Base-by-base conservation (phyloP, 768 basidiomycete species). In the Rhodocollybia butyracea region DNA sequence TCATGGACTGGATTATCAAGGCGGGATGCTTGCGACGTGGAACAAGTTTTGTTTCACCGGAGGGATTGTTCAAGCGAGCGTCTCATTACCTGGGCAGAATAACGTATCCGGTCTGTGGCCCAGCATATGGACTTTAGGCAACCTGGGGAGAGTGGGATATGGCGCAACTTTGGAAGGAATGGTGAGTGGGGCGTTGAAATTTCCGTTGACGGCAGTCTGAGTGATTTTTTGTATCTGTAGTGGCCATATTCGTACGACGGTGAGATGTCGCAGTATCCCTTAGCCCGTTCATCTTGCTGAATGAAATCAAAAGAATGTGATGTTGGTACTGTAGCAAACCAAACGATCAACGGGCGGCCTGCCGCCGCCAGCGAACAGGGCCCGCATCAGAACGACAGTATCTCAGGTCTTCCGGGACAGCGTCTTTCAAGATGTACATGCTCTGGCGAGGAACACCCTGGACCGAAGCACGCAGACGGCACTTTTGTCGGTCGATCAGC, bases 1-100 rank as follows among this genome's bases (percentile, higher is more conserved):
- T 58, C 88, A 95, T 65, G 81, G 89, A 60, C 67, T 97, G 58
- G 83, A 85, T 61, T 97, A 88, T 66, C 42, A 47, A 48, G 58
- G 65, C 22, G 65, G 63, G 11, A 64, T 64, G 51, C 31, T 55
- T 15, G 31, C 42, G 3, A 39, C 55, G 8, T 72, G 73, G 80
- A 86, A 85, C 68, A 84, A 85, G 70, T 84, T 94, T 59, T 92
- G 89, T 68, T 91, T 92, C 67, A 89, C 88, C 15, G 88, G 87
- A 3, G 91, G 90, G 36, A 68, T 89, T 46, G 77, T 90, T 50
- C 89, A 84, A 70, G 70, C 73, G 31, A 41, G 39, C 24, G 51
- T 53, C 6, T 29, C 51, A 10, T 30, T 53, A 27, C 51, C 51
- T 2, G 51, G 51, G 7, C n/a, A 27, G 41, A 53, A 43, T 21